phyloP scores from a whole-genome alignment of 768 basidiomycete species.

The Gloeopeniophorella convolvens region DNA sequence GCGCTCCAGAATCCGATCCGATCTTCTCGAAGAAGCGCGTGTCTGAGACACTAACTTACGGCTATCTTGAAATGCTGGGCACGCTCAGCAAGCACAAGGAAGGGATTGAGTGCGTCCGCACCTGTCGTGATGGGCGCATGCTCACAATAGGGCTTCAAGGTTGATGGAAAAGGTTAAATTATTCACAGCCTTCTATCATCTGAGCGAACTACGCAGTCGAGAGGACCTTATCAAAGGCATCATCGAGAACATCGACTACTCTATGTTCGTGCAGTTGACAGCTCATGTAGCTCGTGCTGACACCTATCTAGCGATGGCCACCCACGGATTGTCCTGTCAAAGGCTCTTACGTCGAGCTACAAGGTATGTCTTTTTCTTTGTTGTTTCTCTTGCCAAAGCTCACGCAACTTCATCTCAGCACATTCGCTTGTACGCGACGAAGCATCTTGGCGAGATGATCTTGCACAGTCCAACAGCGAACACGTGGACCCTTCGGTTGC shows the following conservation, averaged over 20 bases:
- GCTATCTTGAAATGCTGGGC: conserved; percentile 95
- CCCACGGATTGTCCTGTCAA: conserved; percentile 86
- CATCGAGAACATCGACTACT: conserved; percentile 88
- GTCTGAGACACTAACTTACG: conserved; percentile 76
- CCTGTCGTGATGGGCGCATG: neutral
- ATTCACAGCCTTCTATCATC: conserved; percentile 93
- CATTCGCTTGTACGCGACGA: conserved; percentile 82
- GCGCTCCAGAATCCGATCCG: conserved; percentile 65
- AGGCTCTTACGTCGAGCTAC: conserved; percentile 90
- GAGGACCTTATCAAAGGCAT: conserved; percentile 91
- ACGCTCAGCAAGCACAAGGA: conserved; percentile 82
- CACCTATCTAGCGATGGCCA: conserved; percentile 73
- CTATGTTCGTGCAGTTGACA: conserved; percentile 48
- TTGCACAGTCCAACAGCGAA: conserved; percentile 56
- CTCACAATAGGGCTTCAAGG: conserved; percentile 33
- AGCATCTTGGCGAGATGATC: conserved; percentile 78
- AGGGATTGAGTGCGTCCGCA: conserved; percentile 63
- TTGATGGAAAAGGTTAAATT: conserved; percentile 87
- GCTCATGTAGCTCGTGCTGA: conserved; percentile 11
- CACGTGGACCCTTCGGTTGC: conserved; percentile 84
- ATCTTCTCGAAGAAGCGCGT: conserved; percentile 82
- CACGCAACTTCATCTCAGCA: conserved; percentile 42
- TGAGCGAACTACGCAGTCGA: conserved; percentile 83
- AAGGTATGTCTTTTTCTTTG: conserved; percentile 47
- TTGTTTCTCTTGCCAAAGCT: neutral